A percentile compares a stretch with the other conserved stretches of the same genome.
Conservation (phyloP, 306 rosid genomes). For the Begonia loranthoides region DNA sequence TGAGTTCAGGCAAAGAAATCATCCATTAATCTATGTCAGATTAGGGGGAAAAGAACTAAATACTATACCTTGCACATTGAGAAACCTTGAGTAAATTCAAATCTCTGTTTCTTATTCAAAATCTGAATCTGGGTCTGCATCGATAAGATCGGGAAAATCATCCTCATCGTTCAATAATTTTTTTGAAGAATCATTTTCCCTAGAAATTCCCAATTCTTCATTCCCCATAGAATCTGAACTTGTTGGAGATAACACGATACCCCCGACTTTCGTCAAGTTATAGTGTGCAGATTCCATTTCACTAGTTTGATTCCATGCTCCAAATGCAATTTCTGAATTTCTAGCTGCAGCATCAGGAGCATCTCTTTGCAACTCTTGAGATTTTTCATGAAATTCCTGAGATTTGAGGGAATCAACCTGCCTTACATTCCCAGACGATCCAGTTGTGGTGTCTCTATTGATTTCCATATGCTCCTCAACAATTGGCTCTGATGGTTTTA, state of each 20-base stretch:
- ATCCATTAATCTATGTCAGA: too few species aligned
- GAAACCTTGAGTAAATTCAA: neutral
- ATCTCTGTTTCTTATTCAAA: constrained; percentile 15
- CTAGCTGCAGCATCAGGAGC: constrained; percentile 8
- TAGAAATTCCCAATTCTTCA: constrained; percentile 10
- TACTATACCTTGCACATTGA: too few species aligned
- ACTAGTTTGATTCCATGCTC: constrained; percentile 20
- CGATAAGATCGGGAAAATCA: constrained; percentile 58
- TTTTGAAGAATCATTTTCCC: constrained; percentile 9
- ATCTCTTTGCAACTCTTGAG: constrained; percentile 17
- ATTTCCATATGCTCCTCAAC: constrained; percentile 5
- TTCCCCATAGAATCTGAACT: constrained; percentile 15
- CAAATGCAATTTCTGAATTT: constrained; percentile 4
- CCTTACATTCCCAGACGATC: constrained; percentile 14
- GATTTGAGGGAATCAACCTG: constrained; percentile 15
- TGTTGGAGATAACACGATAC: constrained; percentile 4
- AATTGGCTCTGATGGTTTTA: constrained; percentile 15
- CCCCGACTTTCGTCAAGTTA: constrained; percentile 6
- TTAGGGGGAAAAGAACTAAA: too few species aligned
- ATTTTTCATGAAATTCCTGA: constrained; percentile 7
- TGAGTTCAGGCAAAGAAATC: too few species aligned
- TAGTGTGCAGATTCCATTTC: constrained; percentile 11
- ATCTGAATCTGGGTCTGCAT: constrained; percentile 57
- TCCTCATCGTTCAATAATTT: constrained; percentile 21
- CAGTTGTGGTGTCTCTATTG: too few species aligned